phyloP scores from a whole-genome alignment of 2,329 filamentous ascomycete species.

The Trichoderma hamatum region DNA sequence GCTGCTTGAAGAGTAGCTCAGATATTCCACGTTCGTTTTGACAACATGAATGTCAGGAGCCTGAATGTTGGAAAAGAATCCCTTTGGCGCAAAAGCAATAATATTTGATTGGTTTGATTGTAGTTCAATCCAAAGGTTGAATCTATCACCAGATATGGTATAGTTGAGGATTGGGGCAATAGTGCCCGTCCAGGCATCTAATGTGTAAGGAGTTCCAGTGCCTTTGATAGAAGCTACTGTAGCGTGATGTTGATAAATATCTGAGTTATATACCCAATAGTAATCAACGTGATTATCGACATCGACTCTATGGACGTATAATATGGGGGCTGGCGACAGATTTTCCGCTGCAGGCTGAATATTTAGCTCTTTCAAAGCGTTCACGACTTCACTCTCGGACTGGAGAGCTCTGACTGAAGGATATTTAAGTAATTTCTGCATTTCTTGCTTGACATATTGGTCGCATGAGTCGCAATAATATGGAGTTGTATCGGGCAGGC shows the following conservation, averaged over 20 bases:
- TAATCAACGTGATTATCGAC: background rate
- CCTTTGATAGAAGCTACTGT: conserved; percentile 2
- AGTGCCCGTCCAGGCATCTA: conserved; percentile 1
- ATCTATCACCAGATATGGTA: conserved; percentile 4
- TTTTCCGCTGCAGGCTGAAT: background rate
- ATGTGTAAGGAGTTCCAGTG: background rate
- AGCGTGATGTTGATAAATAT: conserved; percentile 9
- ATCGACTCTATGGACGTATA: conserved; percentile 14
- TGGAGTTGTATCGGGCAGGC: background rate
- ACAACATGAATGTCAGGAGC: background rate
- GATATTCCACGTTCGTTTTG: background rate
- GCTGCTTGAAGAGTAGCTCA: conserved; percentile 3
- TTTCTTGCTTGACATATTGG: background rate
- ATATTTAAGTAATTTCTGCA: background rate
- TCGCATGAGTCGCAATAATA: conserved; percentile 17
- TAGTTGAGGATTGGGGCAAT: conserved; percentile 1
- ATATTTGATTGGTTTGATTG: conserved; percentile 10
- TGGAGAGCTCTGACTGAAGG: background rate
- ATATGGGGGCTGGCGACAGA: background rate
- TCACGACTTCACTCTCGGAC: background rate
- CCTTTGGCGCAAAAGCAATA: background rate
- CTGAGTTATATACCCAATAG: conserved; percentile 14
- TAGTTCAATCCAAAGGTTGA: conserved; percentile 12
- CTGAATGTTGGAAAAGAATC: background rate
- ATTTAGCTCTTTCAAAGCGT: background rate